Evolutionary conservation across 129 eudicot species (phyloP), one percentile per base, ranked within the genome.

Genomic region (Flaveria bidentis): DNA sequence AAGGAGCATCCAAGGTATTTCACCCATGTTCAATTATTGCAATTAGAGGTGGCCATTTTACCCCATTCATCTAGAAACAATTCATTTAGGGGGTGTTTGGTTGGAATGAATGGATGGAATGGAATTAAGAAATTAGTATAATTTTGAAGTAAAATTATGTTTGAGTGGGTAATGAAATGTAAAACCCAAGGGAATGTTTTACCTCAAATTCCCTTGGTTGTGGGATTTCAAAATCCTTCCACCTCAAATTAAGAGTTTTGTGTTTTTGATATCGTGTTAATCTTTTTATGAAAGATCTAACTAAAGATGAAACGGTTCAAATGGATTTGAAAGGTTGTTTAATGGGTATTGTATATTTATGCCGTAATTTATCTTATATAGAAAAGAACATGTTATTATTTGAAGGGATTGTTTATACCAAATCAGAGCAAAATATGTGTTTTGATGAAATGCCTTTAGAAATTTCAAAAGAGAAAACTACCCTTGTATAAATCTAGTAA

Each of bases 1-100:
- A 95, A 85, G 99, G 99, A 63, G 99, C 99, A 63, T 95, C 99
- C 2, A 95, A 95, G 89, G 96, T 90, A 88, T 36, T 70, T 52
- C 42, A 61, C 30, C 50, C 13, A 28, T 63, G 52, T 46, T 0
- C 15, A 69, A 13, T 65, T 39, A 49, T 30, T 66, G 53, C 69
- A 67, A 9, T 68, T 12, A 28, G 28, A 71, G 64, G 62, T 49
- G 74, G 41, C 42, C 26, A 26, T 46, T 9, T 16, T 6, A 61
- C 28, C 67, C 7, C 18, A 26, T 61, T 25, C 16, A 28, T 63
- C 33, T 15, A 6, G 20, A 63, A 14, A 30, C 4, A 16, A 0
- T 11, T 28, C 41, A 62, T 14, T 62, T 28, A 5, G 12, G 42
- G 2, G 26, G n/a, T n/a, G n/a, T n/a, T n/a, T n/a, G n/a, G n/a